Conservation (phyloP, 2,329 filamentous ascomycete species). For the Chalaropsis ovoidea region DNA sequence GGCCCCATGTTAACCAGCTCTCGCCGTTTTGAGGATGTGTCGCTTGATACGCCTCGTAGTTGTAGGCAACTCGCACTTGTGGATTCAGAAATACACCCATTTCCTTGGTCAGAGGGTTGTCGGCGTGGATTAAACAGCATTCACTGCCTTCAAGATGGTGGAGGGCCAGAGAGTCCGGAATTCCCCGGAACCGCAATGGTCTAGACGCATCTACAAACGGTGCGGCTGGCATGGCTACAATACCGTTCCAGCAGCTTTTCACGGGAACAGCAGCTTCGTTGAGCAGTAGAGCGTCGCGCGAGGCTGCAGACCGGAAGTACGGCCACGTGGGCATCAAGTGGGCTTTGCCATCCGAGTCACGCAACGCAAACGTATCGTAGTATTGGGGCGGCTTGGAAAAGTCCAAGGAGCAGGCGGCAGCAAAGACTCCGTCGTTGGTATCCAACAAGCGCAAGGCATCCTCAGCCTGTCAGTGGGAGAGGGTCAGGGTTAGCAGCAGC, state of each 20-base stretch:
- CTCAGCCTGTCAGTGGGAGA: constrained; percentile 35
- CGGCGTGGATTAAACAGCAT: constrained; percentile 66
- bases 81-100: constrained; percentile 59
- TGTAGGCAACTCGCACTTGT: constrained; percentile 58
- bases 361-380: constrained; percentile 54
- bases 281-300: constrained; percentile 44
- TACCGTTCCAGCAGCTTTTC: constrained; percentile 40
- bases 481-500: not conserved
- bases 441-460: constrained; percentile 47
- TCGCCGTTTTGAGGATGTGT: constrained; percentile 35
- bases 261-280: constrained; percentile 40
- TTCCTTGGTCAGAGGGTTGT: constrained; percentile 48
- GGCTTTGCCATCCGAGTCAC: constrained; percentile 43
- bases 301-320: constrained; percentile 44
- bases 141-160: constrained; percentile 65
- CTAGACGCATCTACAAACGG: constrained; percentile 42
- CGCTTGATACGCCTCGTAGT: constrained; percentile 41
- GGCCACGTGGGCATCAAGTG: constrained; percentile 49
- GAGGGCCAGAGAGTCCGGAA: constrained; percentile 51
- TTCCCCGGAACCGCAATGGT: constrained; percentile 50
- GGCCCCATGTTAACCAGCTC: constrained; percentile 40
- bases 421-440: constrained; percentile 49
- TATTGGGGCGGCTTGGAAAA: constrained; percentile 45
- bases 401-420: constrained; percentile 52
- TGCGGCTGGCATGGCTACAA: constrained; percentile 43